phyloP scores from a whole-genome alignment of 176 grass and related monocot genomes.

The Carex pumila region DNA sequence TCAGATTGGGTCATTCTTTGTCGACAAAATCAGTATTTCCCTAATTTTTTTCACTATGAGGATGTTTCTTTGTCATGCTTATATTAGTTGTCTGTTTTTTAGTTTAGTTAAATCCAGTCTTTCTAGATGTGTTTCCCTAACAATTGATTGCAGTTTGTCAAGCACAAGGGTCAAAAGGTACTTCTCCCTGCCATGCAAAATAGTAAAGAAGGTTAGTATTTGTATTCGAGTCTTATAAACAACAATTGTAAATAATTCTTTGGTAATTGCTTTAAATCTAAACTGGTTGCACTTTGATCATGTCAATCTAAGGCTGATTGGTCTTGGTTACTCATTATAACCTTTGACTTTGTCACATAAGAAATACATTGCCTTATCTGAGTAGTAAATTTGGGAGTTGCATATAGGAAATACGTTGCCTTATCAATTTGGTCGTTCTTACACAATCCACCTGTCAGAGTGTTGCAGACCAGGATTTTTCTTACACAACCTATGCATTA shows the following conservation, averaged over 20 bases:
- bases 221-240: neutral
- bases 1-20: no score
- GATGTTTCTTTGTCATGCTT: no score
- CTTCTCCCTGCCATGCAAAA: conserved; percentile 47
- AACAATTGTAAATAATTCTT: neutral
- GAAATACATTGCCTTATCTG: no score
- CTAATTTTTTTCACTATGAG: no score
- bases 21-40: no score
- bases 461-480: no score
- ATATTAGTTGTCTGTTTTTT: no score
- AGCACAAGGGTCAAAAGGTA: conserved; percentile 28
- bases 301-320: neutral
- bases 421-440: no score
- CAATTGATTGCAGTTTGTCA: conserved; percentile 27
- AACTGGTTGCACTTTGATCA: neutral
- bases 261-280: neutral
- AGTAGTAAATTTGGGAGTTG: no score
- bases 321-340: neutral
- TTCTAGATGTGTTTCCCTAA: conserved; percentile 1
- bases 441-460: no score
- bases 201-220: conserved; percentile 53
- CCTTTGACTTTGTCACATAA: neutral
- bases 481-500: no score
- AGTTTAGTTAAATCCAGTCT: neutral
- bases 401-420: no score